phyloP scores from a whole-genome alignment of 129 eudicot species.

The Tanacetum coccineum region DNA sequence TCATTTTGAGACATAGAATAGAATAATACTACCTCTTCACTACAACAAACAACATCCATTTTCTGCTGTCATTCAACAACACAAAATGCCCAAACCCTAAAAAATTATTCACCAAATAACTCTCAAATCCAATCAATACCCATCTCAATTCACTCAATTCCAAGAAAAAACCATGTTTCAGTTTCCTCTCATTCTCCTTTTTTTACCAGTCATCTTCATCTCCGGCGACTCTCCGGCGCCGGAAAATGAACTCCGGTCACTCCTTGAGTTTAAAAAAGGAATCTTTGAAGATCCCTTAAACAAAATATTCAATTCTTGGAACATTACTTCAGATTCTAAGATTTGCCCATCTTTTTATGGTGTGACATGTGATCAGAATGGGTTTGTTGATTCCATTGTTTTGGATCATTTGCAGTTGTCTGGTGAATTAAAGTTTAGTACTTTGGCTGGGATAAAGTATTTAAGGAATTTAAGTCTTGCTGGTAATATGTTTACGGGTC shows the following conservation, averaged over 20 bases:
- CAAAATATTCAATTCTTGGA: slow-evolving; percentile 51
- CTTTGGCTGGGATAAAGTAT: slow-evolving; percentile 40
- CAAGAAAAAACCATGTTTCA: slow-evolving; percentile 7
- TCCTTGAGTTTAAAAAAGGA: slow-evolving; percentile 91
- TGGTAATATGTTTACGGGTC: slow-evolving; percentile 65
- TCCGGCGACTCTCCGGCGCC: slow-evolving; percentile 6
- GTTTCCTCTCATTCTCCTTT: slow-evolving; percentile 14
- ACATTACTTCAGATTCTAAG: slow-evolving; percentile 26
- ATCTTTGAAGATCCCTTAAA: slow-evolving; percentile 64
- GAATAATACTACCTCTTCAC: slow-evolving; percentile 12
- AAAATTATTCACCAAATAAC: no score
- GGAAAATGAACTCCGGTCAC: slow-evolving; percentile 54
- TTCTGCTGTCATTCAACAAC: slow-evolving; percentile 17
- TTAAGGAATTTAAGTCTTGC: slow-evolving; percentile 59
- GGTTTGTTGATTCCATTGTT: slow-evolving; percentile 41
- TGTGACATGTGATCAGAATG: slow-evolving; percentile 47
- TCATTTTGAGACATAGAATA: slow-evolving; percentile 36
- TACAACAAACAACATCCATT: no score
- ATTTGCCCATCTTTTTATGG: slow-evolving; percentile 59
- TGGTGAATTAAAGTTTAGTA: slow-evolving; percentile 82
- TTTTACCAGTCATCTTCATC: slow-evolving; percentile 14
- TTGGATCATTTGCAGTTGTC: slow-evolving; percentile 55
- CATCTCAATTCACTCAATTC: slow-evolving; percentile 11
- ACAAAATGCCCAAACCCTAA: no score
- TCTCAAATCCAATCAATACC: no score